Percentiles rank a stretch among this genome's conserved stretches.
phyloP scores from a whole-genome alignment of 2,329 filamentous ascomycete species.

The Alternaria viburni region DNA sequence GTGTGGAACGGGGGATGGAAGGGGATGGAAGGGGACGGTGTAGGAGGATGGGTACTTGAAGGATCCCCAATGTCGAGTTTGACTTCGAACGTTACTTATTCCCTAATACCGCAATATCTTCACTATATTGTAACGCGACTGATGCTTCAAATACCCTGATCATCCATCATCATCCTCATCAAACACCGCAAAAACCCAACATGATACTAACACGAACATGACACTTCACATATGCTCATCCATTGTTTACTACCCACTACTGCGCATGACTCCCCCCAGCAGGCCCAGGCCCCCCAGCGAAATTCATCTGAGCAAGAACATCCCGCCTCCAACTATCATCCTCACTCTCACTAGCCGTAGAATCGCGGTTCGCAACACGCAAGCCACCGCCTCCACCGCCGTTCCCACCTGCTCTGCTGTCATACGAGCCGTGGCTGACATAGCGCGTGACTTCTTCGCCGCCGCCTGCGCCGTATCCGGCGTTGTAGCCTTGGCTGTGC shows the following conservation, averaged over 20 bases:
- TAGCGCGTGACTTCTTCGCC: slow-evolving; percentile 12
- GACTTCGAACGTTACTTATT: neutral
- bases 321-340: slow-evolving; percentile 21
- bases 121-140: neutral
- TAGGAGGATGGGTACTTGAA: neutral
- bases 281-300: slow-evolving; percentile 5
- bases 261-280: slow-evolving; percentile 1
- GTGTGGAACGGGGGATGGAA: too few relatives aligned
- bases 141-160: neutral
- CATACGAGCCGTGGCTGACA: slow-evolving; percentile 8
- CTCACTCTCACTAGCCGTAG: slow-evolving; percentile 25
- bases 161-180: neutral
- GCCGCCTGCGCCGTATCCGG: slow-evolving; percentile 5
- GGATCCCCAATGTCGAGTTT: neutral
- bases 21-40: too few relatives aligned
- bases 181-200: neutral
- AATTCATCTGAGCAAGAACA: slow-evolving; percentile 23
- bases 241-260: neutral
- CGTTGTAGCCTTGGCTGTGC: slow-evolving; percentile 3
- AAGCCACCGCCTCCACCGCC: slow-evolving; percentile 43
- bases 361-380: slow-evolving; percentile 51
- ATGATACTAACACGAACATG: neutral
- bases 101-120: accelerated
- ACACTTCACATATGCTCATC: neutral
- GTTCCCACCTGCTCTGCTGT: slow-evolving; percentile 3